These are phyloP conservation scores for Salix exigua DNA, from an alignment of 345 rosid genomes.

Conservation along the genomic window DNA sequence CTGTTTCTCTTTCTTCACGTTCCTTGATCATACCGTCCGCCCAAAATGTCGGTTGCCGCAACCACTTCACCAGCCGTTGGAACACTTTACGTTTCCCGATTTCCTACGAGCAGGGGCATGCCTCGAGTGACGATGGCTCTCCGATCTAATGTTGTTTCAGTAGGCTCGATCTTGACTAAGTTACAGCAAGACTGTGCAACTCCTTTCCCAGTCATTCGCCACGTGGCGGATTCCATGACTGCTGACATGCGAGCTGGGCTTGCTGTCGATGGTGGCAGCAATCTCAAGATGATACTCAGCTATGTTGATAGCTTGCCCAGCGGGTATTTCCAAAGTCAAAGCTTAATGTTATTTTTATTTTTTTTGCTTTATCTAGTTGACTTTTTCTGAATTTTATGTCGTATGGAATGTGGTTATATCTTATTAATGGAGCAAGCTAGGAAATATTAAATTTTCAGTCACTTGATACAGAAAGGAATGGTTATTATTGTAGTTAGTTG, in stretches of 20 bases:
- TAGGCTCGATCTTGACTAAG: conserved; percentile 52
- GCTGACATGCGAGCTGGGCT: conserved; percentile 72
- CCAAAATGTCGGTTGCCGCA: conserved; percentile 39
- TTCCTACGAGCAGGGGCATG: conserved; percentile 10
- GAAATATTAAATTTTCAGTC: no score
- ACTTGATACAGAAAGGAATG: no score
- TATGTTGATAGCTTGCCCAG: conserved; percentile 70
- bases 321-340: conserved; percentile 40
- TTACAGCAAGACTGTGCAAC: conserved; percentile 66
- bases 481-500: no score
- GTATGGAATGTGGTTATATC: background rate
- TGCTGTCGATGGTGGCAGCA: conserved; percentile 62
- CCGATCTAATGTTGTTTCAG: conserved; percentile 43
- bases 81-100: conserved; percentile 37
- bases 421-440: background rate
- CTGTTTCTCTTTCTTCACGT: conserved; percentile 5
- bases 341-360: background rate
- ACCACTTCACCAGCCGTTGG: conserved; percentile 40
- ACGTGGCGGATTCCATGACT: conserved; percentile 62
- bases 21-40: conserved; percentile 29
- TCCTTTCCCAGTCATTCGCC: conserved; percentile 56
- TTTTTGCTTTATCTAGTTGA: background rate
- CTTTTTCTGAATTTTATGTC: background rate
- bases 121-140: conserved; percentile 37
- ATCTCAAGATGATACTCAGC: conserved; percentile 78